Evolutionary conservation across 805 yeast species (phyloP).

Genomic region (Lachancea cidri): DNA sequence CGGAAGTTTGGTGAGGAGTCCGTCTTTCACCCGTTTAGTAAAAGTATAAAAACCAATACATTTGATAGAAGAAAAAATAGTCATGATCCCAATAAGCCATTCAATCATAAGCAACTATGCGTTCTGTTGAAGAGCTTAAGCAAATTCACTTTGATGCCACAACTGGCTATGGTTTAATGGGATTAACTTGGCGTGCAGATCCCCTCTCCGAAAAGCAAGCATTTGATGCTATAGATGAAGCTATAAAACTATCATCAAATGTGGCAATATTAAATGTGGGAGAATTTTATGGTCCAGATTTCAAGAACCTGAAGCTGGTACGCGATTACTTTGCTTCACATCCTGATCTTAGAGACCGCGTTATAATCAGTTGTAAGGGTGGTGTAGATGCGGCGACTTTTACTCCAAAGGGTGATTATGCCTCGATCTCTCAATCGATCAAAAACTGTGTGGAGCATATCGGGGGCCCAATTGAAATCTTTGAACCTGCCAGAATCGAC

Average conservation of each 20-base stretch:
- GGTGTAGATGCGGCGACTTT: conserved; percentile 38
- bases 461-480: conserved; percentile 53
- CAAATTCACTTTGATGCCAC: conserved; percentile 3
- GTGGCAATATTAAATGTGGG: conserved; percentile 65
- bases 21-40: too few relatives aligned
- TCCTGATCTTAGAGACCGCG: conserved; percentile 52
- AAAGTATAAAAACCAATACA: too few relatives aligned
- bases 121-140: conserved; percentile 3
- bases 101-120: conserved; percentile 2
- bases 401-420: conserved; percentile 47
- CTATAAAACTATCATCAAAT: conserved; percentile 39
- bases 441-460: conserved; percentile 37
- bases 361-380: conserved; percentile 66
- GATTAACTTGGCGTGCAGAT: conserved; percentile 61
- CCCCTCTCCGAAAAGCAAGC: conserved; percentile 54
- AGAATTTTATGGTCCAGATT: conserved; percentile 65
- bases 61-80: too few relatives aligned
- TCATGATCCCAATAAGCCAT: too few relatives aligned
- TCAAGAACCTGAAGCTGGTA: conserved; percentile 50
- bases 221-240: conserved; percentile 47
- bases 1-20: too few relatives aligned
- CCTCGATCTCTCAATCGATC: conserved; percentile 44
- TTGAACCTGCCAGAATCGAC: conserved; percentile 72
- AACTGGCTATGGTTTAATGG: conserved; percentile 76
- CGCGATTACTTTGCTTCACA: conserved; percentile 51